Evolutionary conservation across 2,329 filamentous ascomycete genomes (phyloP), one percentile per base, ranked within the genome.

Genomic region (Alternaria viburni): DNA sequence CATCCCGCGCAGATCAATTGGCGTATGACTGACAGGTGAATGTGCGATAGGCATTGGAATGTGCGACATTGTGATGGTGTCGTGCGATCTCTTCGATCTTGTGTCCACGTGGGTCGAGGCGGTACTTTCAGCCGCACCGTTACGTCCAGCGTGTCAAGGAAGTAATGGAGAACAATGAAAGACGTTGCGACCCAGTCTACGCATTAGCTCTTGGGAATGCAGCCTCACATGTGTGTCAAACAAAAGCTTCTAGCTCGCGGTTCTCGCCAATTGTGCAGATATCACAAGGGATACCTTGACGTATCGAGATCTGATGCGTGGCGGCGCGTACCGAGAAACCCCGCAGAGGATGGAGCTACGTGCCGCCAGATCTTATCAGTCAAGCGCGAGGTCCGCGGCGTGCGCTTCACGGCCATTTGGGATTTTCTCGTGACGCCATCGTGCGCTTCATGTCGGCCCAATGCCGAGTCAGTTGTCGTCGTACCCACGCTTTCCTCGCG

Each of bases 301-400:
- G 46, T 41, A 10, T 23, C 36, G 44, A 17, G 58, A 60, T 60
- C 44, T 49, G 26, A 47, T 47, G 36, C 59, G 59, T 51, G 46
- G 21, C 59, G 59, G 54, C 32, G 59, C 59, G 59, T 57, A 56
- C 59, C 59, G 59, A 49, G 46, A 36, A 17, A 57, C 25, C 59
- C 59, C 49, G 47, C 59, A 59, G 28, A 11, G 12, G 36, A 41
- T 41, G 36, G 51, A 50, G 44, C 59, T 61, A 50, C 23, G 23
- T 4, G 28, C 49, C 17, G 8, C 28, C 49, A 1, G 28, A 36
- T 51, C 49, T 51, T 36, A 17, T 51, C 30, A 6, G 28, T 17
- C 49, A 52, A 52, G 49, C 28, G 36, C 36, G 30, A n/a, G 21
- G 19, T 21, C 36, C 49, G 30, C 17, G 19, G 15, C 28, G 28